A percentile compares a stretch with the other conserved stretches of the same genome.
Conservation (phyloP, 2,329 filamentous ascomycete species). For the Aureobasidium sp. region DNA sequence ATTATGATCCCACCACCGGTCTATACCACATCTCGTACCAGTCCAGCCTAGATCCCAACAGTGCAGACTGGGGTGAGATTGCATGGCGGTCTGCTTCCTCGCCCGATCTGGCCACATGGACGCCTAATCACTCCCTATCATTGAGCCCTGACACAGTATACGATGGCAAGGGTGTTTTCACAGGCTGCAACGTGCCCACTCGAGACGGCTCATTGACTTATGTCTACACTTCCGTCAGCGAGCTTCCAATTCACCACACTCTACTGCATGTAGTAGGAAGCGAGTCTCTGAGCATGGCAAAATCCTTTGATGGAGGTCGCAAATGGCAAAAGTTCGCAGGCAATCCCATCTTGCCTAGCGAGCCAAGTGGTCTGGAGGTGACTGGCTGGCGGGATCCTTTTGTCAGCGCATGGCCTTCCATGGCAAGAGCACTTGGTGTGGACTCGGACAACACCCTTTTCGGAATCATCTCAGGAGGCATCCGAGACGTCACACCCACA, state of each 20-base stretch:
- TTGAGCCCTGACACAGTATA: not conserved
- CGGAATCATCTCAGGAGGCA: not conserved
- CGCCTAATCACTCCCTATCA: not conserved
- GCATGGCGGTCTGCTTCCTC: not conserved
- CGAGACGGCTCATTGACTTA: not conserved
- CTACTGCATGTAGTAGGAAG: not conserved
- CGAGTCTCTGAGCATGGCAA: not conserved
- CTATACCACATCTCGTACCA: not conserved
- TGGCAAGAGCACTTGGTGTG: not conserved
- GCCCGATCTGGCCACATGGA: not conserved
- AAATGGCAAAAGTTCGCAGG: not conserved
- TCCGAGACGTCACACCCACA: not conserved
- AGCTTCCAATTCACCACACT: not conserved
- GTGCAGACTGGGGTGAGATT: not conserved
- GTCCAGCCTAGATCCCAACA: not conserved
- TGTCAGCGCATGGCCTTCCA: not conserved
- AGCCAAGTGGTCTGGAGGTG: not conserved
- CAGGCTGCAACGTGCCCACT: not conserved
- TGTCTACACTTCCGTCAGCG: not conserved
- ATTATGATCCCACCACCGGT: not conserved
- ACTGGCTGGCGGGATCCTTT: not conserved
- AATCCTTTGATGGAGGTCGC: not conserved
- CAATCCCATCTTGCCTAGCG: not conserved
- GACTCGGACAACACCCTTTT: not conserved
- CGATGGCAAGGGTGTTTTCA: not conserved